phyloP scores from a whole-genome alignment of 1,284 basidiomycete genomes.

The Moniliophthora roreri region DNA sequence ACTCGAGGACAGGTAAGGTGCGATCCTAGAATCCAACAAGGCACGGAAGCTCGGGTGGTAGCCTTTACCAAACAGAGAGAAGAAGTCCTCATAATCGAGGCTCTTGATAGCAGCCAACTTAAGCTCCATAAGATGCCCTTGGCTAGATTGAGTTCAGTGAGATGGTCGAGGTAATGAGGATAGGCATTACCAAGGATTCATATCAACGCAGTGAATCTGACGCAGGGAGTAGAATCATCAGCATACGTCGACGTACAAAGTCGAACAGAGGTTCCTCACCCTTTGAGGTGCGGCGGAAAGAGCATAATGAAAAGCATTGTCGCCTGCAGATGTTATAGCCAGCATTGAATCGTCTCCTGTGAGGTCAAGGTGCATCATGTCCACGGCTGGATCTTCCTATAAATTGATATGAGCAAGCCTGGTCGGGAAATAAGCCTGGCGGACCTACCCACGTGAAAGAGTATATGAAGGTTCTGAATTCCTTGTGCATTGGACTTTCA shows the following conservation, averaged over 20 bases:
- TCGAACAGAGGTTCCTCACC: slow-evolving; percentile 25
- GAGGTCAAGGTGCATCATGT: slow-evolving; percentile 69
- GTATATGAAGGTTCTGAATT: slow-evolving; percentile 80
- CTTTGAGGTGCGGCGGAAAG: slow-evolving; percentile 60
- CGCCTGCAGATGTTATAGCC: slow-evolving; percentile 79
- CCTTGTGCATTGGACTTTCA: slow-evolving; percentile 70
- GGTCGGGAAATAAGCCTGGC: background rate
- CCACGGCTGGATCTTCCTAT: slow-evolving; percentile 76
- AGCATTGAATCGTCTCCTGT: slow-evolving; percentile 68
- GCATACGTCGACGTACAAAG: background rate
- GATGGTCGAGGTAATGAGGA: background rate
- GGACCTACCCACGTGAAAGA: slow-evolving; percentile 63
- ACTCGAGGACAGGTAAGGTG: slow-evolving; percentile 72
- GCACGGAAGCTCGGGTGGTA: slow-evolving; percentile 60
- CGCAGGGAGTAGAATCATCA: too few relatives aligned
- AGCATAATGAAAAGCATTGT: slow-evolving; percentile 83
- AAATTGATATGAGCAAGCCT: background rate
- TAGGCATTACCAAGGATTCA: slow-evolving; percentile 51
- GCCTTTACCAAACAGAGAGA: slow-evolving; percentile 74
- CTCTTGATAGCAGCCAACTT: slow-evolving; percentile 72
- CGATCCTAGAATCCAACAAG: slow-evolving; percentile 66
- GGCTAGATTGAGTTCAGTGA: slow-evolving; percentile 31
- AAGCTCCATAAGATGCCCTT: slow-evolving; percentile 80
- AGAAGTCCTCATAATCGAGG: slow-evolving; percentile 70
- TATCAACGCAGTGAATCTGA: slow-evolving; percentile 75